Evolutionary conservation across 164 flowering plant species (phyloP).

Genomic region (Vitis cinerea): DNA sequence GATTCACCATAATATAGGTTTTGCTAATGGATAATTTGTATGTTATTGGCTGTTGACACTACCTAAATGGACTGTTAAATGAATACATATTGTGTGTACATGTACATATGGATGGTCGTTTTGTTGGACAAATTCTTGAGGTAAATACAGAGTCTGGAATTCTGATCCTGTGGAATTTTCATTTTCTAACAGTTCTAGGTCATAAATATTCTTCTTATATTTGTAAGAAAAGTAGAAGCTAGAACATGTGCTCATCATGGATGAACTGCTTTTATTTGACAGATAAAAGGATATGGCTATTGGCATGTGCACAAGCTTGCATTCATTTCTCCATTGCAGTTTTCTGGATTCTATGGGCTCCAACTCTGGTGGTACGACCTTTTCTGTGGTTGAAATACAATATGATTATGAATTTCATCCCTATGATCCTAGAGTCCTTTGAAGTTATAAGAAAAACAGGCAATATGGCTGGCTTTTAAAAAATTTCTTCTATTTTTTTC

Average conservation of each 20-base stretch:
- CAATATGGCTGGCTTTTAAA: too few species aligned
- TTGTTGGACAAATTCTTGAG: not conserved
- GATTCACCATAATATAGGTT: not conserved
- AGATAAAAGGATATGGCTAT: conserved; percentile 85
- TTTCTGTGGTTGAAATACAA: not conserved
- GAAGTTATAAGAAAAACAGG: too few species aligned
- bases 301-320: conserved; percentile 69
- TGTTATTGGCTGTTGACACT: not conserved
- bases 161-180: not conserved
- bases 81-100: not conserved
- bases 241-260: not conserved
- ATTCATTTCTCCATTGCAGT: conserved; percentile 64
- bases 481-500: too few species aligned
- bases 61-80: not conserved
- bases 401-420: not conserved
- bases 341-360: conserved; percentile 96
- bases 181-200: not conserved
- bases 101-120: not conserved
- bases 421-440: too few species aligned
- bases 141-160: not conserved
- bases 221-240: not conserved
- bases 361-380: conserved; percentile 73
- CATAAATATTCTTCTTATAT: not conserved
- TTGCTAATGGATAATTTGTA: not conserved
- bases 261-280: conserved; percentile 15